phyloP scores from a whole-genome alignment of 225 moss, liverwort and hornwort genomes.

The Bryum argenteum region DNA sequence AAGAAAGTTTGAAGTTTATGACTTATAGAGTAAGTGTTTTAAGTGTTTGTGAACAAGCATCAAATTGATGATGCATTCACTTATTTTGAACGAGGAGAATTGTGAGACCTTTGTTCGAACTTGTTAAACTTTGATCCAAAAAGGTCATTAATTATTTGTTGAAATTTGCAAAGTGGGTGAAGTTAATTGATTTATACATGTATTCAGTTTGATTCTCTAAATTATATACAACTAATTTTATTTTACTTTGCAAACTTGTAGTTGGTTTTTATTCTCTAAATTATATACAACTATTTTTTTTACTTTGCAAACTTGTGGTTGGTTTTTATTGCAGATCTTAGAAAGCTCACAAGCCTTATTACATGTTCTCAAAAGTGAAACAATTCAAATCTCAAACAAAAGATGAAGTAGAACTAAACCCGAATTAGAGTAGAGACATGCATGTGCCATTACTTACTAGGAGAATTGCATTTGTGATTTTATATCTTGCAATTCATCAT shows the following conservation, averaged over 20 bases:
- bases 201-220: too few relatives aligned
- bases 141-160: too few relatives aligned
- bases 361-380: slow-evolving; percentile 89
- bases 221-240: too few relatives aligned
- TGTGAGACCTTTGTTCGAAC: too few relatives aligned
- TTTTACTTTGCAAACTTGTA: background rate
- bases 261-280: background rate
- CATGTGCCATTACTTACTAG: background rate
- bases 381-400: slow-evolving; percentile 68
- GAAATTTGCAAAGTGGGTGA: too few relatives aligned
- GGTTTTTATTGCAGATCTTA: slow-evolving; percentile 61
- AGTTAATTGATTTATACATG: too few relatives aligned
- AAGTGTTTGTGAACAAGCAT: background rate
- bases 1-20: too few relatives aligned
- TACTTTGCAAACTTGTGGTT: background rate
- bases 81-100: background rate
- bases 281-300: too few relatives aligned
- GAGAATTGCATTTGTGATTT: background rate
- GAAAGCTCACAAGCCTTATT: slow-evolving; percentile 90
- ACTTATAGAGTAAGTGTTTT: too few relatives aligned
- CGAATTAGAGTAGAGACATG: background rate
- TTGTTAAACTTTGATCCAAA: too few relatives aligned
- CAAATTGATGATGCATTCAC: background rate
- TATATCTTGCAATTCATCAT: background rate
- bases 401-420: slow-evolving; percentile 32